Evolutionary conservation across 345 rosid genomes (phyloP).

Genomic region (Eucalyptus globulus): DNA sequence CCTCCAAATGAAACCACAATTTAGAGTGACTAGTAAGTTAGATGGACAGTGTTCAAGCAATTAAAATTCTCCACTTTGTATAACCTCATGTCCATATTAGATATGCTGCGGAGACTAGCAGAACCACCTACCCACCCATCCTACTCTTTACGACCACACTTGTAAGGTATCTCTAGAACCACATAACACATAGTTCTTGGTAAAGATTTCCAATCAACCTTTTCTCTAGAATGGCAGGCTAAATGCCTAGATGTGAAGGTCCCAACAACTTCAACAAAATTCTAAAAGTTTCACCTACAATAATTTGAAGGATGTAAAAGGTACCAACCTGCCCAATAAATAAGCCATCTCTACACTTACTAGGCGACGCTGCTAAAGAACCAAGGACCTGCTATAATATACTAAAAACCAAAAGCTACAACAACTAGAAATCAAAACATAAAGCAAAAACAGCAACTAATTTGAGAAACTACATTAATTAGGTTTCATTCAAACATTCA

Average conservation of each 20-base stretch:
- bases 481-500: too few species aligned
- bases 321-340: slow-evolving; percentile 78
- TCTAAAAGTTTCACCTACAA: not conserved
- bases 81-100: not conserved
- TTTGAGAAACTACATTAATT: too few species aligned
- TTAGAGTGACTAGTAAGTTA: not conserved
- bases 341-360: slow-evolving; percentile 38
- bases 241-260: not conserved
- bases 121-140: not conserved
- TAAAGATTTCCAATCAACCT: not conserved
- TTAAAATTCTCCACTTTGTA: not conserved
- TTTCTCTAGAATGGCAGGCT: not conserved
- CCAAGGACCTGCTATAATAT: too few species aligned
- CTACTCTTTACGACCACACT: not conserved
- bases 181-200: not conserved
- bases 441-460: too few species aligned
- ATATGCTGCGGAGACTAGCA: not conserved
- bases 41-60: not conserved
- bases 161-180: not conserved
- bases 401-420: too few species aligned
- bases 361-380: too few species aligned
- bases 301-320: not conserved
- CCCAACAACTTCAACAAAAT: not conserved
- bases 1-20: not conserved
- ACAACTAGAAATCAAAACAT: too few species aligned